These are phyloP conservation scores for Typha latifolia DNA, from an alignment of 176 grass and related monocot genomes.

Conservation along the genomic window DNA sequence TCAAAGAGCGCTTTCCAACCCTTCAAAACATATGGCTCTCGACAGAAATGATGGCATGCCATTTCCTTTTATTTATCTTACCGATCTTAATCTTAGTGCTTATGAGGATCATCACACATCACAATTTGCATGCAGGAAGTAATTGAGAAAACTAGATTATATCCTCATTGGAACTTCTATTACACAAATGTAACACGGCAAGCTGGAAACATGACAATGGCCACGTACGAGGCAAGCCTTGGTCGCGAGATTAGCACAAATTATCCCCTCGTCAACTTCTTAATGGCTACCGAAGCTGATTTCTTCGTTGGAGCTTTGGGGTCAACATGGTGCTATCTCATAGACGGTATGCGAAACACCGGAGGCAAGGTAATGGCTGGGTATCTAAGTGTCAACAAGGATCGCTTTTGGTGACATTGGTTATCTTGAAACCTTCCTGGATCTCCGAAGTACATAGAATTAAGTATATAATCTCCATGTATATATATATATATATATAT, in stretches of 20 bases:
- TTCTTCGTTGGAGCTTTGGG: constrained; percentile 55
- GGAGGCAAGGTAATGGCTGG: constrained; percentile 53
- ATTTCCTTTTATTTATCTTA: background rate
- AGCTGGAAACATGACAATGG: constrained; percentile 31
- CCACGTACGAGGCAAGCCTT: constrained; percentile 43
- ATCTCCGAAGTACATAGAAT: constrained; percentile 1
- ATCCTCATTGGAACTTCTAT: constrained; percentile 51
- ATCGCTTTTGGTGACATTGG: constrained; percentile 53
- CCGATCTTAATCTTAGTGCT: background rate
- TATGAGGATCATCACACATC: background rate
- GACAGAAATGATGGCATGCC: constrained; percentile 62
- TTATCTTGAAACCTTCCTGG: constrained; percentile 1
- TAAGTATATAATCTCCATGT: background rate
- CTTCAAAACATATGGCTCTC: constrained; percentile 56
- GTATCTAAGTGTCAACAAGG: constrained; percentile 64
- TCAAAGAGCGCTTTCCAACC: constrained; percentile 31
- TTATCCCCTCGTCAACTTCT: constrained; percentile 52
- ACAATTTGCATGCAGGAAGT: constrained; percentile 33
- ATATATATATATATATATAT: background rate
- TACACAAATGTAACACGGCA: constrained; percentile 55
- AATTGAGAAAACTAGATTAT: constrained; percentile 27
- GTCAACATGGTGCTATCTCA: constrained; percentile 66
- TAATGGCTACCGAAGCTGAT: constrained; percentile 53
- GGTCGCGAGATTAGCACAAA: constrained; percentile 52
- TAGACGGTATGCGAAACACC: constrained; percentile 59